Conservation (phyloP, 805 yeast species). For the Yarrowia osloensis region DNA sequence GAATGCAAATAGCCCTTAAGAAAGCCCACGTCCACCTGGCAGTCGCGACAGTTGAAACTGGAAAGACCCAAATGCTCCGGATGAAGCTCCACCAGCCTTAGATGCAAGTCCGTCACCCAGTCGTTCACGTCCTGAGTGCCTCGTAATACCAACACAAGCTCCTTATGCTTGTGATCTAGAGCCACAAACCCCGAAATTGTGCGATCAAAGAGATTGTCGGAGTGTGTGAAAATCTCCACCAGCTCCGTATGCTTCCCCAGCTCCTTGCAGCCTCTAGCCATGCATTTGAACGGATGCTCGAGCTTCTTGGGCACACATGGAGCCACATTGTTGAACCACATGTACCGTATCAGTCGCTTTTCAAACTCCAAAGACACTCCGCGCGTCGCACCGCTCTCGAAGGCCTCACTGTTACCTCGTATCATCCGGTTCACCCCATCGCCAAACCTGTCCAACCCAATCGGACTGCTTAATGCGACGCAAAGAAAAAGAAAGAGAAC, state of each 20-base stretch:
- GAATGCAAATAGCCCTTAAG: slow-evolving; percentile 7
- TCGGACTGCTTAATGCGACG: neutral
- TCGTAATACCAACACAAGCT: neutral
- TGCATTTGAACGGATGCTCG: slow-evolving; percentile 8
- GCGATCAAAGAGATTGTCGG: neutral
- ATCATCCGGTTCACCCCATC: neutral
- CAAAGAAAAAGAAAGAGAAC: neutral
- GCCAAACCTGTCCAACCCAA: neutral
- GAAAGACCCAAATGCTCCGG: neutral
- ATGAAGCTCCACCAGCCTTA: neutral
- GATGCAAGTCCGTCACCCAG: slow-evolving; percentile 8
- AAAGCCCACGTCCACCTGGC: slow-evolving; percentile 5
- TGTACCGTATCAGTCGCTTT: slow-evolving; percentile 1
- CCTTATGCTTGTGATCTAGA: slow-evolving; percentile 6
- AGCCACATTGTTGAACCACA: slow-evolving; percentile 26
- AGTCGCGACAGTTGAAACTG: neutral
- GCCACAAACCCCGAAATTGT: slow-evolving; percentile 21
- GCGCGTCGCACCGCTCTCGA: neutral
- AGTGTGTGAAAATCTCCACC: slow-evolving; percentile 16
- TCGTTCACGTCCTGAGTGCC: slow-evolving; percentile 9
- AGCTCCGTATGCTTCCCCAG: slow-evolving; percentile 2
- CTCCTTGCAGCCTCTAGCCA: slow-evolving; percentile 2
- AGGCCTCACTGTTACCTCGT: slow-evolving; percentile 10
- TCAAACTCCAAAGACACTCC: neutral
- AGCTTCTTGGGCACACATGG: slow-evolving; percentile 13